A percentile compares a stretch with the other conserved stretches of the same genome.
Conservation (phyloP, 352 stramenopile genomes). For the Pythium guiyangense region DNA sequence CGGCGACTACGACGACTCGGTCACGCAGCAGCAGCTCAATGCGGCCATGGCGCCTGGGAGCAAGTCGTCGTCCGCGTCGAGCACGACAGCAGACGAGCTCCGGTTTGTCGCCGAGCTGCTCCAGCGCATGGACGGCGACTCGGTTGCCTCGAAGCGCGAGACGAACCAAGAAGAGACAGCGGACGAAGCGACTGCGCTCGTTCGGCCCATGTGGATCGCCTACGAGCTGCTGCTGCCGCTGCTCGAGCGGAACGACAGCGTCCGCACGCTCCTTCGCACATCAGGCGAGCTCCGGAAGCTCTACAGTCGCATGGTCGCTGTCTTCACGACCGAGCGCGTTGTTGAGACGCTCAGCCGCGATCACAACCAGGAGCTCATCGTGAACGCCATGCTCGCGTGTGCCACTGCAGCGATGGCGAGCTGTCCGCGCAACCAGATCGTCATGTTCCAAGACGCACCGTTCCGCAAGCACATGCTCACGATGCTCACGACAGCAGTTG, state of each 20-base stretch:
- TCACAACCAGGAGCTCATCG: slow-evolving; percentile 15
- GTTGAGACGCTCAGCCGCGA: not conserved
- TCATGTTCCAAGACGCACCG: slow-evolving; percentile 30
- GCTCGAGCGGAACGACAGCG: slow-evolving; percentile 39
- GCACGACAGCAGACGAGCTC: slow-evolving; percentile 22
- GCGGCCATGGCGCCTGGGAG: not conserved
- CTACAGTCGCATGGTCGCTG: slow-evolving; percentile 24
- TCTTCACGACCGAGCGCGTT: slow-evolving; percentile 8
- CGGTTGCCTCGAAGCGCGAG: slow-evolving; percentile 1
- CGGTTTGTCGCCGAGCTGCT: slow-evolving; percentile 42
- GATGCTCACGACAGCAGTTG: not conserved
- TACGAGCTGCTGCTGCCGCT: slow-evolving; percentile 54
- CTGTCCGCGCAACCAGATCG: slow-evolving; percentile 54
- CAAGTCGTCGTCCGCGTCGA: slow-evolving; percentile 9
- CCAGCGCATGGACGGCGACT: slow-evolving; percentile 31
- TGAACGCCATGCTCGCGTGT: slow-evolving; percentile 44
- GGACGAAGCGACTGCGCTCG: slow-evolving; percentile 1
- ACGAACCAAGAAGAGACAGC: slow-evolving; percentile 1
- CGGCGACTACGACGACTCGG: slow-evolving; percentile 60
- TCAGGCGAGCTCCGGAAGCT: slow-evolving; percentile 46
- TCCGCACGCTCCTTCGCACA: slow-evolving; percentile 48
- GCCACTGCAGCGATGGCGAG: slow-evolving; percentile 23
- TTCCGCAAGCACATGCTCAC: slow-evolving; percentile 29
- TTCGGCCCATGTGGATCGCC: slow-evolving; percentile 19
- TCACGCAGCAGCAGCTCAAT: slow-evolving; percentile 29